Base-by-base conservation (phyloP, 1,139 yeast genomes). In the Blastobotrys malaysiensis region DNA sequence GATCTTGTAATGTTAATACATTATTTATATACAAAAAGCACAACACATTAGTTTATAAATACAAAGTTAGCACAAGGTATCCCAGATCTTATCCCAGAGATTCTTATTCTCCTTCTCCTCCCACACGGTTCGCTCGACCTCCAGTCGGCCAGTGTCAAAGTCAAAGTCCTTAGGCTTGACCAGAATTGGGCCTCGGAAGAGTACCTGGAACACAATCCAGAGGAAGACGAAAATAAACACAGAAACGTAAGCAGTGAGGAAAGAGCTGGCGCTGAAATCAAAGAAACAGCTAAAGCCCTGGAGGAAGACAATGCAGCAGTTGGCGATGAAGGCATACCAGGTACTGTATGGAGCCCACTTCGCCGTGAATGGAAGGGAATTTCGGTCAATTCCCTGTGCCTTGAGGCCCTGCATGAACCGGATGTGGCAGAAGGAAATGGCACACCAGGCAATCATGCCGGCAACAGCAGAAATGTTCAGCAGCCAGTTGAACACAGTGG, bases 401-500 rank as follows among this genome's bases (percentile, higher is more conserved):
- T 74, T 67, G 61, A 81, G 76, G 1, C 91, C 93, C 52, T 77
- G 73, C 69, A 80, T 79, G 71, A 88, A 88, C 70, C 78, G 82
- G 58, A 76, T 58, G 70, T 85, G 88, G 2, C 86, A 83, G 45
- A 82, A 66, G 56, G 82, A 73, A 77, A 88, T 82, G 60, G 82
- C 76, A 47, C 80, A 78, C 64, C 84, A 87, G 67, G 86, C 87
- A 64, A 88, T 80, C 61, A 88, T 73, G 69, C 87, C 93, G 1
- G 91, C 84, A 1, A 91, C 88, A 1, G 96, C 88, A 62, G 86
- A 85, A 61, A 88, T 73, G 63, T 82, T 84, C 53, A 87, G 84
- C 68, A 88, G 78, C 85, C 91, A 88, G 64, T 79, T 78, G 62
- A 88, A 77, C 14, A 86, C 96, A 16, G 78, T 80, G 16, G 82